phyloP scores from a whole-genome alignment of 2,329 filamentous ascomycete species.

The Aspergillus transmontanensis region DNA sequence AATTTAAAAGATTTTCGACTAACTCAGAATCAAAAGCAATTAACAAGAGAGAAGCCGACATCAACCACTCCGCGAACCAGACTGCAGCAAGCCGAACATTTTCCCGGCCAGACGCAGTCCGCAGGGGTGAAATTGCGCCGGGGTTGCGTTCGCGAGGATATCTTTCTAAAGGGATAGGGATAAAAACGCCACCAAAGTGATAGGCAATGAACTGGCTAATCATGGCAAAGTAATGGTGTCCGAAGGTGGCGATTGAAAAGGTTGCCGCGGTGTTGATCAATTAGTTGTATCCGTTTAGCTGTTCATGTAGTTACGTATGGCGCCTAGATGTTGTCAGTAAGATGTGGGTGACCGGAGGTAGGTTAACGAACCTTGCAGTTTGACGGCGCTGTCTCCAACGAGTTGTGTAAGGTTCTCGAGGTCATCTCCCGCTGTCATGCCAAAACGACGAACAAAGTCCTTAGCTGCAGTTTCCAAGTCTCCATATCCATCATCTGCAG shows the following conservation, averaged over 20 bases:
- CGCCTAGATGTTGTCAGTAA: slow-evolving; percentile 34
- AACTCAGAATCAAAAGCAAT: slow-evolving; percentile 17
- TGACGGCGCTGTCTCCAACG: slow-evolving; percentile 81
- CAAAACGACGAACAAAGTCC: slow-evolving; percentile 93
- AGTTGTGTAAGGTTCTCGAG: slow-evolving; percentile 84
- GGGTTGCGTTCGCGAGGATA: not conserved
- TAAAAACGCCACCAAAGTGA: slow-evolving; percentile 16
- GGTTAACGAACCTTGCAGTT: slow-evolving; percentile 68
- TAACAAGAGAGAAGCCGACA: not conserved
- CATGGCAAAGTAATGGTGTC: slow-evolving; percentile 3
- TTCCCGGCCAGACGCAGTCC: not conserved
- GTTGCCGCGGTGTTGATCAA: slow-evolving; percentile 9
- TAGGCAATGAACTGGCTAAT: slow-evolving; percentile 14
- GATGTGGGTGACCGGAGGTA: not conserved
- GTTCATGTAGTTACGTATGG: slow-evolving; percentile 54
- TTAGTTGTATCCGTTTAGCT: slow-evolving; percentile 37
- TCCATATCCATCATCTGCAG: slow-evolving; percentile 74
- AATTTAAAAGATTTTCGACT: slow-evolving; percentile 27
- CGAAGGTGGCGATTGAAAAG: slow-evolving; percentile 1
- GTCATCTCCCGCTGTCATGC: slow-evolving; percentile 93
- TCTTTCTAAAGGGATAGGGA: slow-evolving; percentile 3
- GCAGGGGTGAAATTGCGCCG: not conserved
- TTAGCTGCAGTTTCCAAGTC: slow-evolving; percentile 92
- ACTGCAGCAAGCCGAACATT: not conserved
- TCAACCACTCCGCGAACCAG: not conserved